Base-by-base conservation (phyloP, 169 alveolate genomes). In the Eimeria tenella region DNA sequence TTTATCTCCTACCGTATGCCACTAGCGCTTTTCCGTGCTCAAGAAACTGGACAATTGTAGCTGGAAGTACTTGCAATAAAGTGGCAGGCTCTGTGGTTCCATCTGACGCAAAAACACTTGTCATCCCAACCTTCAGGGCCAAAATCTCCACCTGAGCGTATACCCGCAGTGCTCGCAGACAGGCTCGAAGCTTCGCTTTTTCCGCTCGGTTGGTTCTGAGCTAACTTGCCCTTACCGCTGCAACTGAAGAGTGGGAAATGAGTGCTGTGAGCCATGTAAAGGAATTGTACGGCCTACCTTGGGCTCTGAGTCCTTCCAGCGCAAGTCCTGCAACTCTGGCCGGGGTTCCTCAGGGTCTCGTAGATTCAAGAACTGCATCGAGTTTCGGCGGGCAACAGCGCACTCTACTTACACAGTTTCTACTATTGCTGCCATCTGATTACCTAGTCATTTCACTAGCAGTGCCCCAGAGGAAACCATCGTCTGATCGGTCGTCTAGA, bases 11-110 rank as follows among this genome's bases (percentile, higher is more conserved):
- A 96, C 97, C 97, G 74, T 96, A 96, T n/a, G 97, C 90, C 25
- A 96, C 97, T 5, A 94, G 94, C 17, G 97, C 97, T 60, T 94
- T 93, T 7, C 97, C 97, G 92, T 95, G 96, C 71, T 95, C 97
- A 90, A 94, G 94, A 55, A 96, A 96, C 75, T 94, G 96, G 21
- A 96, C 95, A 11, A 96, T 96, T 70, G 95, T 92, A 23, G 96
- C 96, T n/a, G 97, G 97, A 21, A 96, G 94, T 23, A 96, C 96
- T 60, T 92, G 62, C 13, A 96, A 87, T 6, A 96, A 96, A 5
- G 97, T 96, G 13, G 95, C 97, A 0, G 97, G 93, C 92, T 94
- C 97, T 17, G 95, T 96, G 21, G 70, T 70, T 10, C 97, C 97
- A n/a, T 96, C 97, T 1, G 97, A 97, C n/a, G 97, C 83, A 90